A percentile compares a stretch with the other conserved stretches of the same genome.
phyloP scores from a whole-genome alignment of 2,329 filamentous ascomycete species.

The Knufia petricola region DNA sequence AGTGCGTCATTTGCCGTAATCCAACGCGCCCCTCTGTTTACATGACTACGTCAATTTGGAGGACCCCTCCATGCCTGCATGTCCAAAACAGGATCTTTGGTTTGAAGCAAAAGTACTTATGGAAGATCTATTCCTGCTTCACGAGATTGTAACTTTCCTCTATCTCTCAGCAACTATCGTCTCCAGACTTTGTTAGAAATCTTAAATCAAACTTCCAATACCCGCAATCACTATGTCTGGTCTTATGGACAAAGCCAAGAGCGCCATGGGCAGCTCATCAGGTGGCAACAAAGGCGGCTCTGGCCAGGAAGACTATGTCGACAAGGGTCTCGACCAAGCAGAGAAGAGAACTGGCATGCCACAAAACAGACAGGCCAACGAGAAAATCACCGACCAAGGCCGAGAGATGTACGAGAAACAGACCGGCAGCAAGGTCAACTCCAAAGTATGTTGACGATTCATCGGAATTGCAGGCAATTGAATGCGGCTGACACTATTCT shows the following conservation, averaged over 20 bases:
- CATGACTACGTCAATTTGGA: too few species aligned
- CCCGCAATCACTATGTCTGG: slow-evolving; percentile 3
- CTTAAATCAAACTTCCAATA: too few species aligned
- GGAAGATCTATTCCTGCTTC: too few species aligned
- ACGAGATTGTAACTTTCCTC: too few species aligned
- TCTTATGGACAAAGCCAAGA: slow-evolving; percentile 10
- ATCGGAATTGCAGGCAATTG: not conserved
- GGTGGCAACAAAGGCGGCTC: not conserved
- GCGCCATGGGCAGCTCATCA: not conserved
- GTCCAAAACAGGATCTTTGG: too few species aligned
- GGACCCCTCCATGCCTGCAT: too few species aligned
- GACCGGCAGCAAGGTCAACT: slow-evolving; percentile 8
- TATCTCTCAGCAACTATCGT: too few species aligned
- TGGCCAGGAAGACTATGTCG: slow-evolving; percentile 11
- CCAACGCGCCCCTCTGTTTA: too few species aligned
- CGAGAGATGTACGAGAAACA: slow-evolving; percentile 8
- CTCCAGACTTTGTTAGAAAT: too few species aligned
- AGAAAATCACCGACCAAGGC: slow-evolving; percentile 10
- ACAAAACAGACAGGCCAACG: slow-evolving; percentile 8
- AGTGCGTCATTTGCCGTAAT: too few species aligned
- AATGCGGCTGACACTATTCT: not conserved
- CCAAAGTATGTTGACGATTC: slow-evolving; percentile 1
- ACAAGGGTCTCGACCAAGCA: slow-evolving; percentile 9
- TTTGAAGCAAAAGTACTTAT: too few species aligned
- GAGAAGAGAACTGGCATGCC: slow-evolving; percentile 10